Base-by-base conservation (phyloP, 73 alveolate genomes). In the Paramecium biaurelia region DNA sequence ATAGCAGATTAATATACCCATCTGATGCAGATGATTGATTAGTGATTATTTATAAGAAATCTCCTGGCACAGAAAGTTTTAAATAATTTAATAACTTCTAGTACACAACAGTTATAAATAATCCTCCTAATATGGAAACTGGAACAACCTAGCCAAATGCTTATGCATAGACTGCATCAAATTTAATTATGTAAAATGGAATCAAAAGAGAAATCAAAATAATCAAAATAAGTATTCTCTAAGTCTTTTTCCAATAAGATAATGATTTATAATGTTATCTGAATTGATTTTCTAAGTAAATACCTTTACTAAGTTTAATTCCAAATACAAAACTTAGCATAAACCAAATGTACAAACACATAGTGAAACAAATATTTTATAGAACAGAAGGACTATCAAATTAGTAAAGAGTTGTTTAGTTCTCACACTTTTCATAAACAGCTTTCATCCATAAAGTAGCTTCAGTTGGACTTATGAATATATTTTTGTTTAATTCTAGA, bases 111-210 rank as follows among this genome's bases (percentile, higher is more conserved):
- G 86, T 72, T 9, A 72, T 20, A 34, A 72, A 35, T 21, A 72
- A 35, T 72, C 86, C 86, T 6, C 86, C 86, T 35, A 72, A 35
- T 10, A 72, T 35, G 0, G 59, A 72, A 14, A 72, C 32, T 72
- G 86, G 86, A 38, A 72, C 57, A 34, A 72, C 58, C 86, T 72
- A 42, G 18, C 56, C 38, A 21, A 72, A 30, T 28, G 86, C 58
- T 21, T 34, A 34, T 15, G 45, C 58, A 72, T 72, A 72, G n/a
- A 72, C 86, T n/a, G 32, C 5, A 15, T 72, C 18, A 34, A 42
- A 72, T 34, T 35, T 72, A 72, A 72, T 38, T 8, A 79, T 3
- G 26, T 38, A 26, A 15, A 79, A 72, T 28, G 86, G 86, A 72
- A 72, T 42, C 18, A 72, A 28, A n/a, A 72, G 37, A 15, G 58